Percentiles rank a stretch among this genome's conserved stretches.
Evolutionary conservation across 768 basidiomycete genomes (phyloP).

Genomic region (Erythrobasidium yunnanense): DNA sequence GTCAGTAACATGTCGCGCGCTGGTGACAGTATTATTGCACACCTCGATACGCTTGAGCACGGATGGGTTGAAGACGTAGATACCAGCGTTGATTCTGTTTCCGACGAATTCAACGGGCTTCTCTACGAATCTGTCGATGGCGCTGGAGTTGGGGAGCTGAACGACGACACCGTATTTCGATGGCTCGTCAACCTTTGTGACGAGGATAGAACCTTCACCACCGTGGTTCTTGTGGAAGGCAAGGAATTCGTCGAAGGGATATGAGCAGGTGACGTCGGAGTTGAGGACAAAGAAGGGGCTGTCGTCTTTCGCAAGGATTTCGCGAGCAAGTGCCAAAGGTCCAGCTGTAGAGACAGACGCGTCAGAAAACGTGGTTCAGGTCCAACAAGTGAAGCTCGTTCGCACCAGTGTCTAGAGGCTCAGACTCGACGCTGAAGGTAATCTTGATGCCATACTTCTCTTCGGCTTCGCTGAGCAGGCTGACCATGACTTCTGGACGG

Average conservation of each 20-base stretch:
- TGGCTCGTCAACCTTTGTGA: constrained; percentile 48
- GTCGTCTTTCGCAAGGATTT: constrained; percentile 47
- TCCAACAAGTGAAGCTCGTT: background rate
- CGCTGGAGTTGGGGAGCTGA: constrained; percentile 42
- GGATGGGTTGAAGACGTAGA: constrained; percentile 49
- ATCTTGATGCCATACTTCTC: constrained; percentile 46
- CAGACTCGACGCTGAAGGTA: constrained; percentile 47
- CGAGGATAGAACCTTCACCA: constrained; percentile 47
- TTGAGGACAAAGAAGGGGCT: constrained; percentile 49
- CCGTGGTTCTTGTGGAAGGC: constrained; percentile 47
- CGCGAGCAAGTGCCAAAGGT: constrained; percentile 46
- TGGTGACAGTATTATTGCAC: constrained; percentile 2
- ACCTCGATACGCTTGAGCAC: constrained; percentile 47
- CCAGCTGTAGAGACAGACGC: constrained; percentile 40
- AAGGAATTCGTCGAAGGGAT: constrained; percentile 47
- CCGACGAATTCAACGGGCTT: constrained; percentile 48
- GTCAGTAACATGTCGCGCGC: no score
- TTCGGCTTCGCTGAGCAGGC: constrained; percentile 46
- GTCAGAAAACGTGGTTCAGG: background rate
- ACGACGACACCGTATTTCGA: constrained; percentile 48
- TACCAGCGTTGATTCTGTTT: constrained; percentile 49
- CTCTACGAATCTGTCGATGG: constrained; percentile 48
- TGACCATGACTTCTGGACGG: constrained; percentile 48
- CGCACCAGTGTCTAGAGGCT: constrained; percentile 47
- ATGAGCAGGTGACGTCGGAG: constrained; percentile 48